Evolutionary conservation across 2,329 filamentous ascomycete genomes (phyloP), one percentile per base, ranked within the genome.

Genomic region (Trichophyton schoenleinii): DNA sequence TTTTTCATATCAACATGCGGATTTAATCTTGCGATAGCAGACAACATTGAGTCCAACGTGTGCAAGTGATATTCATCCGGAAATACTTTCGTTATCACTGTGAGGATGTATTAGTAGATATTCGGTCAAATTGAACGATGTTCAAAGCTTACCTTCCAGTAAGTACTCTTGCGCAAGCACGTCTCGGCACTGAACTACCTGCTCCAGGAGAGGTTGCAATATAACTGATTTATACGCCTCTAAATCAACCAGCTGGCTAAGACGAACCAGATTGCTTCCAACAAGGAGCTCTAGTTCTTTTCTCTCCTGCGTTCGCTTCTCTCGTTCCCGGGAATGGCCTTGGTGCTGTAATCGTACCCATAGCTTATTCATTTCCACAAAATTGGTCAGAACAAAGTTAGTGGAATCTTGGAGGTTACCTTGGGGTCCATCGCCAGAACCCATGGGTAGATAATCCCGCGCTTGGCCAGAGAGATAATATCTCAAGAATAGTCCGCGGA

Each of bases 311-410:
- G 91, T 96, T 68, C 94, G 83, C 77, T 95, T 87, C 65, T 99
- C 94, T 59, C 94, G 82, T 75, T 99, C 94, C 69, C 92, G 83
- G 44, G 94, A 99, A 72, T 96, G 94, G 28, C 94, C 94, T 73
- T 99, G 94, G 74, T 99, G 94, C 73, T 99, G 94, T 70, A 97
- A 79, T 49, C 94, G 87, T 65, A 99, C 94, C 94, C 94, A 99
- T 38, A 99, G 81, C 81, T 99, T 99, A 78, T 99, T 99, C 94
- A 99, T 99, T 77, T 99, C 94, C 68, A 99, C 94, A 71, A 99
- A 99, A 70, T 99, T 99, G 63, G 94, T 99, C 70, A 99, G 78
- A 61, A 97, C 87, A 72, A 99, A 99, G 78, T 90, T 96, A 77
- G 99, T 96, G 41, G 91, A 96, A 76, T 99, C 94, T 73, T 95